phyloP scores from a whole-genome alignment of 2,329 filamentous ascomycete genomes.

The Colletotrichum kahawae region DNA sequence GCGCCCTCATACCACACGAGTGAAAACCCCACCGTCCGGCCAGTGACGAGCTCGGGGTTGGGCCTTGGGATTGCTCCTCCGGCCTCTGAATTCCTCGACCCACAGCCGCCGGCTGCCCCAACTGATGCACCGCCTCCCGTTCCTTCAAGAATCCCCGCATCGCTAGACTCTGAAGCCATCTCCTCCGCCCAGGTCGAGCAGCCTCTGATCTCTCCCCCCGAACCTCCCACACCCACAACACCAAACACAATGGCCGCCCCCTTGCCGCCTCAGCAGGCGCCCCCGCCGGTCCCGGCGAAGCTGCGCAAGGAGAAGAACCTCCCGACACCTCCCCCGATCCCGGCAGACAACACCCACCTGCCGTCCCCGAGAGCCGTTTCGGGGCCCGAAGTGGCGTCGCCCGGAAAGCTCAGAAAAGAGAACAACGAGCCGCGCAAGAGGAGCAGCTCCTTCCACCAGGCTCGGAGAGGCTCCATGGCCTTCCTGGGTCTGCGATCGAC shows the following conservation, averaged over 20 bases:
- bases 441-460: constrained; percentile 37
- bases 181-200: not conserved
- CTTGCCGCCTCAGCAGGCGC: constrained; percentile 11
- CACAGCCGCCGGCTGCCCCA: constrained; percentile 1
- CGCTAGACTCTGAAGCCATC: not conserved
- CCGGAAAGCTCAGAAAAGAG: constrained; percentile 37
- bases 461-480: constrained; percentile 23
- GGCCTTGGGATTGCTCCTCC: constrained; percentile 10
- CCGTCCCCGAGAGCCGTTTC: constrained; percentile 2
- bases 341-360: not conserved
- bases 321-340: not conserved
- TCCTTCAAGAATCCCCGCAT: constrained; percentile 4
- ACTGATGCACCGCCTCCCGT: constrained; percentile 16
- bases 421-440: constrained; percentile 31
- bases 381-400: not conserved
- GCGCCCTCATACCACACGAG: constrained; percentile 8
- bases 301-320: constrained; percentile 15
- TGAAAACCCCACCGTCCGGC: not conserved
- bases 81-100: not conserved
- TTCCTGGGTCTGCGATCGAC: constrained; percentile 29
- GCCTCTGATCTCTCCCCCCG: not conserved
- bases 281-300: constrained; percentile 11
- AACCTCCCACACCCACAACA: constrained; percentile 1
- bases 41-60: not conserved
- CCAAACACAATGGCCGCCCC: constrained; percentile 9